Evolutionary conservation across 192 early-diverging fungal species (phyloP), one percentile per base, ranked within the genome.

Genomic region (Gamsiella multidivaricata): DNA sequence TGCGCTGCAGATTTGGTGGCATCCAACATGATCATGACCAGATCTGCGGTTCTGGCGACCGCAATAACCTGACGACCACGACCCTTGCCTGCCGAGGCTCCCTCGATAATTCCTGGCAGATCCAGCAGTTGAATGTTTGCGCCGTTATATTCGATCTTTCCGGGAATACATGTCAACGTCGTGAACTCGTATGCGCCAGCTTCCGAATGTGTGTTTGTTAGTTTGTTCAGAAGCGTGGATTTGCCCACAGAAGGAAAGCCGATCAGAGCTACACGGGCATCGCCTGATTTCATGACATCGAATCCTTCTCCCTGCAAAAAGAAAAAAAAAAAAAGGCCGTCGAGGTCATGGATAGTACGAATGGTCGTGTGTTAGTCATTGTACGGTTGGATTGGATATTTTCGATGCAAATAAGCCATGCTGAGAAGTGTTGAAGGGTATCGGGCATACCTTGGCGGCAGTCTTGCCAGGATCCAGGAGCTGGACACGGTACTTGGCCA

Each of bases 201-300:
- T 56, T 92, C 95, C 8, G 94, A 95, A 66, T 95, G 90, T 5
- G 96, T 96, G 39, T 94, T 92, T 9, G 98, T 99, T 25, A 95
- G 80, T 64, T 94, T 97, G 72, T 88, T 91, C 14, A 98, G 84
- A 59, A 98, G 83, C 3, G 98, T 99, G n/a, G 95, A 97, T 79
- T 99, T 98, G 57, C 98, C 98, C 14, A 98, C 98, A 8, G 96
- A 97, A n/a, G 98, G 98, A 65, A 98, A 99, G 46, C 97, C 95
- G 63, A 98, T 94, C 59, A 98, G 86, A 2, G 92, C 95, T 54
- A 98, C 95, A 47, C 97, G 89, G 17, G 96, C 98, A 79, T 98
- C 98, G 2, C 98, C 98, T 25, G 91, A 92, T 81, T 96, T 93
- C 87, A 97, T 96, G 18, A 99, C 98, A 84, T 99, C 98, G 69